These are phyloP conservation scores for Secale cereale DNA, from an alignment of 176 grass and related monocot genomes.

Conservation along the genomic window DNA sequence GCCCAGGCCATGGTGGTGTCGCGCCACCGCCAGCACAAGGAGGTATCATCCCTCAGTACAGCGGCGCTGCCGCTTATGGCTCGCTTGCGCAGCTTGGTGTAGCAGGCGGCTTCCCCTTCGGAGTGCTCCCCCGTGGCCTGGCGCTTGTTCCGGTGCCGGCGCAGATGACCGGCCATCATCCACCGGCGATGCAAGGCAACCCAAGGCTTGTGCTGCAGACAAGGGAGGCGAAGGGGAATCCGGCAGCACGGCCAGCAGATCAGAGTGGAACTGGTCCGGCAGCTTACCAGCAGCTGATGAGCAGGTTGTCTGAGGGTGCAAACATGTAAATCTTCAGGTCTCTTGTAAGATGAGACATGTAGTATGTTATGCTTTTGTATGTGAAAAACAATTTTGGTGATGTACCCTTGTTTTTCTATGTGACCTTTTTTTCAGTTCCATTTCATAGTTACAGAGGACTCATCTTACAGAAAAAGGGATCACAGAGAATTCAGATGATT, in stretches of 20 bases:
- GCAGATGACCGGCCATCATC: constrained; percentile 30
- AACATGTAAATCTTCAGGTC: constrained; percentile 54
- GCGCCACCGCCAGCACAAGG: constrained; percentile 2
- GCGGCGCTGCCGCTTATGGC: constrained; percentile 1
- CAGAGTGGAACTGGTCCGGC: neutral
- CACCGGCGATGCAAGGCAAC: constrained; percentile 13
- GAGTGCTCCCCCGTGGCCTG: constrained; percentile 42
- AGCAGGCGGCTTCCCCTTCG: constrained; percentile 47
- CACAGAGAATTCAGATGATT: neutral
- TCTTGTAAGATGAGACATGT: constrained; percentile 20
- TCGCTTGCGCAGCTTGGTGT: constrained; percentile 37
- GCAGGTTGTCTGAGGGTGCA: constrained; percentile 49
- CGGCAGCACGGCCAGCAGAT: constrained; percentile 1
- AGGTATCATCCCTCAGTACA: neutral
- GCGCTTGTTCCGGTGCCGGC: constrained; percentile 25
- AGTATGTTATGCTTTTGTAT: constrained; percentile 17
- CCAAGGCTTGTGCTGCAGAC: constrained; percentile 38
- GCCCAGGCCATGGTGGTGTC: neutral
- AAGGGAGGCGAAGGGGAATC: constrained; percentile 43
- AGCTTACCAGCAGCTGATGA: constrained; percentile 58
- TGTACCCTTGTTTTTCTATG: neutral
- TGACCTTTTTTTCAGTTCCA: neutral
- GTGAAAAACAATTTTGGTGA: constrained; percentile 30
- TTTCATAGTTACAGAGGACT: neutral
- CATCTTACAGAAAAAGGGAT: neutral